Conservation (phyloP, 371 early-diverging fungal genomes). For the Smittium culicis region DNA sequence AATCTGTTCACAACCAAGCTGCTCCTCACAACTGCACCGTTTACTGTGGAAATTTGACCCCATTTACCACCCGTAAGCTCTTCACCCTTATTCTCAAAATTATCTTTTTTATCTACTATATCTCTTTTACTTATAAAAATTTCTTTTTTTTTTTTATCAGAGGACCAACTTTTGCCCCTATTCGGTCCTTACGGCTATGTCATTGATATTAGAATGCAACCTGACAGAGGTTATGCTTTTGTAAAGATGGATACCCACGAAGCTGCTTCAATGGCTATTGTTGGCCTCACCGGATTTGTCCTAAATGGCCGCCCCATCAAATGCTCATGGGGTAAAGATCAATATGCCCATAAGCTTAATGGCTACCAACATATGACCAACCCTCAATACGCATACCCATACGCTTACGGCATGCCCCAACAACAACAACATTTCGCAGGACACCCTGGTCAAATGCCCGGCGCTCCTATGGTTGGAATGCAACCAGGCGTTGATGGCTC, state of each 20-base stretch:
- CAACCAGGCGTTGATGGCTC: background rate
- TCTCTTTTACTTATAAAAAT: constrained; percentile 10
- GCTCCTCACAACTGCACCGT: constrained; percentile 70
- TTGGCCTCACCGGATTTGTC: constrained; percentile 49
- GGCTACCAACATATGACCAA: constrained; percentile 19
- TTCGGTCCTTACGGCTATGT: constrained; percentile 66
- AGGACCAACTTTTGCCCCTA: constrained; percentile 54
- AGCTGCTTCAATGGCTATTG: constrained; percentile 72
- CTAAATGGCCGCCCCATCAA: constrained; percentile 56
- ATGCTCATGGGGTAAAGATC: constrained; percentile 86
- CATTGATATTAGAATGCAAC: constrained; percentile 62
- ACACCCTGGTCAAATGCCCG: background rate
- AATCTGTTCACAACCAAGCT: constrained; percentile 52
- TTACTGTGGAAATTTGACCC: constrained; percentile 73
- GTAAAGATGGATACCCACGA: constrained; percentile 81
- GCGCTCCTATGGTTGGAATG: background rate
- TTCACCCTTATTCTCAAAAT: too few species aligned
- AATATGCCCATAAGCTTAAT: constrained; percentile 30
- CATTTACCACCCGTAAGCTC: constrained; percentile 46
- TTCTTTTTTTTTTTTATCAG: constrained; percentile 22
- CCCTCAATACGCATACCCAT: constrained; percentile 33
- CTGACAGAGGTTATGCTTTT: constrained; percentile 83
- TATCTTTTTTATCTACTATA: constrained; percentile 6
- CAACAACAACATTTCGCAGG: constrained; percentile 24
- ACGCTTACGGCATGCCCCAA: constrained; percentile 29